phyloP scores from a whole-genome alignment of 805 yeast species.

The Saccharomycopsis capsularis region DNA sequence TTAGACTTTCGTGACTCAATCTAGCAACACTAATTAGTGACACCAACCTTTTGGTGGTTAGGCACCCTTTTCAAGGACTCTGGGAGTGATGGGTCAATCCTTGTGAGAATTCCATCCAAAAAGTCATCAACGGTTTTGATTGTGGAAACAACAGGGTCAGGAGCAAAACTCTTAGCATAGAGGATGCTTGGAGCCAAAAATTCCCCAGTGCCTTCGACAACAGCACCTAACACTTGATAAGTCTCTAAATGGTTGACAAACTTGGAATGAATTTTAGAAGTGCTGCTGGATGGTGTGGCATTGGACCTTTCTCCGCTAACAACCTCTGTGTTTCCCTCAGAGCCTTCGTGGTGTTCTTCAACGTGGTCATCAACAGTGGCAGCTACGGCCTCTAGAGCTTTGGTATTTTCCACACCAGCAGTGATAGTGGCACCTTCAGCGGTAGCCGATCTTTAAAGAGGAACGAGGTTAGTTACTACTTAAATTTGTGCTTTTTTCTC shows the following conservation, averaged over 20 bases:
- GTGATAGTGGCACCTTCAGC: background rate
- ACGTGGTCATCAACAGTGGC: background rate
- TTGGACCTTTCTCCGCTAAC: no score
- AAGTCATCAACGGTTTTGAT: slow-evolving; percentile 12
- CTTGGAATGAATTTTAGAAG: slow-evolving; percentile 11
- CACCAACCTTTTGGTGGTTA: no score
- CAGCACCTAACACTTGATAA: slow-evolving; percentile 12
- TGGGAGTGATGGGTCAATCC: slow-evolving; percentile 9
- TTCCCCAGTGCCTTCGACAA: slow-evolving; percentile 14
- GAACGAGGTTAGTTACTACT: background rate
- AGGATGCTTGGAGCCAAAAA: slow-evolving; percentile 16
- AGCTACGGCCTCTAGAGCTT: background rate
- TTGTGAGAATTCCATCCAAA: slow-evolving; percentile 7
- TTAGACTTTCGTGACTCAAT: no score
- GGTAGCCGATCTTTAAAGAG: background rate
- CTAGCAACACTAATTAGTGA: no score
- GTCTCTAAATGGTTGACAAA: slow-evolving; percentile 10
- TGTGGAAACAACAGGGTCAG: slow-evolving; percentile 9
- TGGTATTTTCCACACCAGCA: background rate
- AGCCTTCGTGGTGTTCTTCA: background rate
- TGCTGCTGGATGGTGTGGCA: background rate
- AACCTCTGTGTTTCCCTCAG: no score
- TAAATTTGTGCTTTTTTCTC: background rate
- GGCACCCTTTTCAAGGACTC: slow-evolving; percentile 5
- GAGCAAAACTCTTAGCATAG: slow-evolving; percentile 3